Evolutionary conservation across 495 filamentous ascomycete species (phyloP).

Genomic region (Oidiodendron maius): DNA sequence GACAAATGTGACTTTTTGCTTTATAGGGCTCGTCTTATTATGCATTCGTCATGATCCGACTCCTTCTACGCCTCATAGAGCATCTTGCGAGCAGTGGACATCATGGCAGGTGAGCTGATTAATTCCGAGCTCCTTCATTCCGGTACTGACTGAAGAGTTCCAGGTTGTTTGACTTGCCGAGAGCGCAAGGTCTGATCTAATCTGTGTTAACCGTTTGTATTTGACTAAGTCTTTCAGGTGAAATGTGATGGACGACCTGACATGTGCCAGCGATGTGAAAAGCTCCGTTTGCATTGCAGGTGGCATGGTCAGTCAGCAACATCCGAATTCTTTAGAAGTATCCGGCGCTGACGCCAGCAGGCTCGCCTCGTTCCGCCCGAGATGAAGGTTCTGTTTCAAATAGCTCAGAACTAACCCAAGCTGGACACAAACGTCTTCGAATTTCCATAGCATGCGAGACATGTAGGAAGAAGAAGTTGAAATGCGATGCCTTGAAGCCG

Average conservation of each 20-base stretch:
- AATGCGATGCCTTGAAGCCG: not conserved
- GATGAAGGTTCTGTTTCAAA: not conserved
- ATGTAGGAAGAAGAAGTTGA: not conserved
- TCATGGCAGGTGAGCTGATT: too few species aligned
- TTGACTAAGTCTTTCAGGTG: not conserved
- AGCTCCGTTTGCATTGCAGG: not conserved
- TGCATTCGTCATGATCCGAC: too few species aligned
- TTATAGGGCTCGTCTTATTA: too few species aligned
- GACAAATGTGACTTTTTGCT: too few species aligned
- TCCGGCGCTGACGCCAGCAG: not conserved
- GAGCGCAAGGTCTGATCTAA: not conserved
- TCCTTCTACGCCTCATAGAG: too few species aligned
- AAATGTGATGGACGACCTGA: not conserved
- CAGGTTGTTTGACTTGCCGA: not conserved
- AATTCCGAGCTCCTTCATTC: too few species aligned
- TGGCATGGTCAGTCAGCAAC: not conserved
- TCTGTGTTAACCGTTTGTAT: not conserved
- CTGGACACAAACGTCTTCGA: not conserved
- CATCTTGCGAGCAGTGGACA: too few species aligned
- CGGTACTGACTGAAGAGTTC: too few species aligned
- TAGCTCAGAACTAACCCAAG: not conserved
- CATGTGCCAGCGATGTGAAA: not conserved
- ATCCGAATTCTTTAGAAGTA: not conserved
- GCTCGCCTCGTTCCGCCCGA: too few species aligned
- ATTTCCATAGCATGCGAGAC: not conserved